A percentile compares a stretch with the other conserved stretches of the same genome.
Conservation (phyloP, 2,329 filamentous ascomycete species). For the Dendryphion nanum region DNA sequence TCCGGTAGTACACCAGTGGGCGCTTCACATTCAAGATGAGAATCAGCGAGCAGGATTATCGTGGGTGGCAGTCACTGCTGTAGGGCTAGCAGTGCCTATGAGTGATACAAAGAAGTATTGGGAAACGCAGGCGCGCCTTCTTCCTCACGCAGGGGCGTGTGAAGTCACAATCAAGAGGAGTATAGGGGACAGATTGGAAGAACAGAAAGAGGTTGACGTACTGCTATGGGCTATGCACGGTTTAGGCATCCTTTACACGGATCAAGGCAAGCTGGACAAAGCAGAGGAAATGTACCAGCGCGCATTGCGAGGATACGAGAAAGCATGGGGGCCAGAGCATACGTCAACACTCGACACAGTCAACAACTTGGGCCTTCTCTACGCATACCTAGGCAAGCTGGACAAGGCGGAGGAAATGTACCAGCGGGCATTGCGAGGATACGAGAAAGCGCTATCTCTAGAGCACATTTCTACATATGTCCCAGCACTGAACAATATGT, state of each 20-base stretch:
- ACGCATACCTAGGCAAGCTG: not conserved
- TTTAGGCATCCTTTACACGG: conserved; percentile 13
- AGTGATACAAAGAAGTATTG: no score
- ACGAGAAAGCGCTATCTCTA: conserved; percentile 7
- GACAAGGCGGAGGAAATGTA: conserved; percentile 9
- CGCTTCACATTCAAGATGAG: no score
- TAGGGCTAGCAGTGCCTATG: no score
- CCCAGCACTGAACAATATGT: no score
- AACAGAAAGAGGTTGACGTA: no score
- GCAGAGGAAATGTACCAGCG: not conserved
- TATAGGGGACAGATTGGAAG: not conserved
- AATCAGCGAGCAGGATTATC: no score
- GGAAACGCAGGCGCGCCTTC: no score
- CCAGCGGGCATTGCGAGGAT: conserved; percentile 9
- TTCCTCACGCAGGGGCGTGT: no score
- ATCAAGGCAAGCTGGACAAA: conserved; percentile 13
- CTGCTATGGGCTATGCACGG: conserved; percentile 10
- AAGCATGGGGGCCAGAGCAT: conserved; percentile 4
- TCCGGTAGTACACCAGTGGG: no score
- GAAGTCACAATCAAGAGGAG: conserved; percentile 2
- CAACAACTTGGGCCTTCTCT: conserved; percentile 11
- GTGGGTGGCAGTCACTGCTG: no score
- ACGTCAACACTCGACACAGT: conserved; percentile 13
- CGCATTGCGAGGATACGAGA: not conserved
- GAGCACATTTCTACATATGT: no score